phyloP scores from a whole-genome alignment of 2,329 filamentous ascomycete species.

The Fusarium succisae region DNA sequence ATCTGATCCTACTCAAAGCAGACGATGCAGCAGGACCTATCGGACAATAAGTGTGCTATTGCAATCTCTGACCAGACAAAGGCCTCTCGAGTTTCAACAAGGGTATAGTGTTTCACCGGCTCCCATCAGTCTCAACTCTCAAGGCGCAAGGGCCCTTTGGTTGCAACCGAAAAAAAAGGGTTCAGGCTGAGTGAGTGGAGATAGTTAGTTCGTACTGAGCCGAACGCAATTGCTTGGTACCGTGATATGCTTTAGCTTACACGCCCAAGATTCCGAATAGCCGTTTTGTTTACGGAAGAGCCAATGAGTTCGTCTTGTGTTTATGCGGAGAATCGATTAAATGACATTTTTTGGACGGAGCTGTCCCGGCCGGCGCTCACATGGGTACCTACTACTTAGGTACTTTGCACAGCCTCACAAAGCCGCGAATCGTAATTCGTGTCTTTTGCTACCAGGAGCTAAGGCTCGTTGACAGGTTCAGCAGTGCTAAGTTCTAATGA shows the following conservation, averaged over 20 bases:
- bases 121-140: neutral
- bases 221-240: neutral
- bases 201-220: neutral
- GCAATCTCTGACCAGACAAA: neutral
- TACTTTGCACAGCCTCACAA: constrained; percentile 38
- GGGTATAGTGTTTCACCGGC: constrained; percentile 8
- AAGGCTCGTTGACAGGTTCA: neutral
- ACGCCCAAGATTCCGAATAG: neutral
- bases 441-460: neutral
- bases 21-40: neutral
- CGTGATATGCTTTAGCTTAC: neutral
- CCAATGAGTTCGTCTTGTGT: constrained; percentile 4
- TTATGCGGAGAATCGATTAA: neutral
- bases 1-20: neutral
- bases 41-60: neutral
- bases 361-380: neutral
- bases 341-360: neutral
- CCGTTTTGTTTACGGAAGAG: constrained; percentile 11
- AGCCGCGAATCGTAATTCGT: constrained; percentile 8
- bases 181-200: neutral
- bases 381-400: neutral
- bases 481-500: neutral
- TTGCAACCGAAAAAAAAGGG: neutral
- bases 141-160: neutral
- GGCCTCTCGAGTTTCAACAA: neutral